Percentiles rank a stretch among this genome's conserved stretches.
Conservation (phyloP, 1,284 basidiomycete species). For the Abortiporus biennis region DNA sequence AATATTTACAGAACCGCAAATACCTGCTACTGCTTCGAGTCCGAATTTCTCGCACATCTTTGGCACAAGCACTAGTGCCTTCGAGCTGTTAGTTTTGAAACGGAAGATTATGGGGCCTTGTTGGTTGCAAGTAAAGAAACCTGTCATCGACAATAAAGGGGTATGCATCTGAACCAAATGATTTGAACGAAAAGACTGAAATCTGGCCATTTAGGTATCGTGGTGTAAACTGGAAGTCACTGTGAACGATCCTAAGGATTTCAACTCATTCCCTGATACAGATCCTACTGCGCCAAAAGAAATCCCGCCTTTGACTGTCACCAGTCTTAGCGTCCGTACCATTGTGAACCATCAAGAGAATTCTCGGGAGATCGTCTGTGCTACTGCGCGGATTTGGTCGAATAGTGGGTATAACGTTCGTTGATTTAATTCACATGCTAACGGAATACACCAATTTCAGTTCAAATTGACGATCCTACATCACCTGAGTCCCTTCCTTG, state of each 20-base stretch:
- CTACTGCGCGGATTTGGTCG: constrained; percentile 83
- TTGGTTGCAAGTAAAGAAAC: constrained; percentile 86
- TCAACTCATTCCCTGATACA: constrained; percentile 78
- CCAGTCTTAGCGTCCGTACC: constrained; percentile 86
- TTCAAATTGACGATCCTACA: constrained; percentile 83
- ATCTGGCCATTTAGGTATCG: constrained; percentile 62
- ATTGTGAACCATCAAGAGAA: constrained; percentile 95
- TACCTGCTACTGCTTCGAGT: constrained; percentile 71
- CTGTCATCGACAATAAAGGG: constrained; percentile 68
- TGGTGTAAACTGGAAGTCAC: constrained; percentile 96
- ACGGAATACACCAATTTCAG: constrained; percentile 38
- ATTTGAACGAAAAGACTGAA: no score
- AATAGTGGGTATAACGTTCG: constrained; percentile 57
- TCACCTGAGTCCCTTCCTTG: constrained; percentile 85
- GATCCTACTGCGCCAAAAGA: constrained; percentile 75
- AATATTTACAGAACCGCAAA: constrained; percentile 41
- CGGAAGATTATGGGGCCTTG: constrained; percentile 99
- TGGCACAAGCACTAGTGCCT: constrained; percentile 90
- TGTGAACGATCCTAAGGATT: constrained; percentile 81
- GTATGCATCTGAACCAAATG: no score
- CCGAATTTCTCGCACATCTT: constrained; percentile 86
- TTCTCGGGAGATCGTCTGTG: constrained; percentile 89
- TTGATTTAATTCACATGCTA: constrained; percentile 1
- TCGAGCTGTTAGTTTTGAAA: constrained; percentile 94
- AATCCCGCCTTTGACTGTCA: constrained; percentile 84